These are phyloP conservation scores for Neofusicoccum parvum DNA, from an alignment of 2,329 filamentous ascomycete genomes.

Conservation along the genomic window DNA sequence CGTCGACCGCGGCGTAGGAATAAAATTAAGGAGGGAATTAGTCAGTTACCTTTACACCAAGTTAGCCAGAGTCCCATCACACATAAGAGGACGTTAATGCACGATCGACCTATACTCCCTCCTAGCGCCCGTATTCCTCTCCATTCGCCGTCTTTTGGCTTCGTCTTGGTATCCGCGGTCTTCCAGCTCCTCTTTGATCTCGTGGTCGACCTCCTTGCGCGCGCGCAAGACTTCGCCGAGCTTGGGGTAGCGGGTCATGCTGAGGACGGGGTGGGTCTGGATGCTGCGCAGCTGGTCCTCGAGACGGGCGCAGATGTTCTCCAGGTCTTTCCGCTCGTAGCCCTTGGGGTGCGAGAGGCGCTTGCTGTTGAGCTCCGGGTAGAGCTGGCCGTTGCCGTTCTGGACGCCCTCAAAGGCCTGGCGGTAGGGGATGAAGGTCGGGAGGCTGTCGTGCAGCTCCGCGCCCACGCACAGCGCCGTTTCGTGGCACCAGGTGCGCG, in stretches of 20 bases:
- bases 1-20: too few relatives aligned
- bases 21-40: neutral
- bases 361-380: constrained; percentile 80
- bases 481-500: constrained; percentile 95
- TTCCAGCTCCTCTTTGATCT: constrained; percentile 65
- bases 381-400: constrained; percentile 69
- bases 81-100: neutral
- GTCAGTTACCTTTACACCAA: neutral
- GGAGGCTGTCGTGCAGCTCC: constrained; percentile 72
- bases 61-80: neutral
- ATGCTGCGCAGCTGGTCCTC: constrained; percentile 87
- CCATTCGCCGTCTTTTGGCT: constrained; percentile 41
- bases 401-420: constrained; percentile 81
- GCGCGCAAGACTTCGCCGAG: constrained; percentile 45
- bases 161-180: constrained; percentile 62
- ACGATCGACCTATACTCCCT: constrained; percentile 36
- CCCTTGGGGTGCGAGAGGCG: constrained; percentile 68
- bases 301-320: constrained; percentile 75
- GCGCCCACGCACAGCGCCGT: constrained; percentile 84
- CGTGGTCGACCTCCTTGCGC: constrained; percentile 69
- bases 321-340: constrained; percentile 75
- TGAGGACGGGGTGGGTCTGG: constrained; percentile 65
- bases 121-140: constrained; percentile 49
- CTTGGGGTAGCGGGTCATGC: constrained; percentile 8
- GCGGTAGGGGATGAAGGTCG: constrained; percentile 79